phyloP scores from a whole-genome alignment of 108 stramenopile species.

The Pseudonitzschia multistriata region DNA sequence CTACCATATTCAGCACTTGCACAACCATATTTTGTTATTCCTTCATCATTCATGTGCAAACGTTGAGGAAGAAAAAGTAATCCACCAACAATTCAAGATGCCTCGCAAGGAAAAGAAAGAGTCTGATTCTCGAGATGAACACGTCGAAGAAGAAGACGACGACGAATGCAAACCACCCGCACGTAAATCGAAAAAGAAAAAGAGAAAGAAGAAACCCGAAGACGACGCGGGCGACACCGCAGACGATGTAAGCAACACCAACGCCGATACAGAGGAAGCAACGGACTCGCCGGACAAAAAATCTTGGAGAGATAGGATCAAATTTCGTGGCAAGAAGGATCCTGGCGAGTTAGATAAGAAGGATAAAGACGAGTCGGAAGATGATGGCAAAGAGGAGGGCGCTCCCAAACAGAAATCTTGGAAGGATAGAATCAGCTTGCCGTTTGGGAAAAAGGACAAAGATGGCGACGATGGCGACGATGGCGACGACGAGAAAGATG shows the following conservation, averaged over 20 bases:
- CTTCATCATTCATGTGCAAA: too few relatives aligned
- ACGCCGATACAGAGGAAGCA: neutral
- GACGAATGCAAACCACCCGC: too few relatives aligned
- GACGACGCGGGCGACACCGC: neutral
- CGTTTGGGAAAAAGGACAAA: neutral
- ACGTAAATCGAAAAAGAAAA: too few relatives aligned
- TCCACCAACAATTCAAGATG: too few relatives aligned
- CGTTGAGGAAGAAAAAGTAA: too few relatives aligned
- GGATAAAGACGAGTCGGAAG: neutral
- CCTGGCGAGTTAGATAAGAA: too few relatives aligned
- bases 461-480: neutral
- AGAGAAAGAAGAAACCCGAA: too few relatives aligned
- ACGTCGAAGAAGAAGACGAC: too few relatives aligned
- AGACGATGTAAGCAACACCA: neutral
- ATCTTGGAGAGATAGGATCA: neutral
- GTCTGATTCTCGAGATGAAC: too few relatives aligned
- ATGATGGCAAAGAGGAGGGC: neutral
- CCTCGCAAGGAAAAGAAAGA: too few relatives aligned
- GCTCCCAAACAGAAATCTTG: neutral
- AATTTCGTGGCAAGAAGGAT: neutral
- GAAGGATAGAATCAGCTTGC: neutral
- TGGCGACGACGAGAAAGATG: neutral
- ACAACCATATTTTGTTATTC: too few relatives aligned
- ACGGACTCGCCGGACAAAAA: neutral
- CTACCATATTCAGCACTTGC: too few relatives aligned